Base-by-base conservation (phyloP, 176 grass and related monocot genomes). In the Aegilops speltoides region DNA sequence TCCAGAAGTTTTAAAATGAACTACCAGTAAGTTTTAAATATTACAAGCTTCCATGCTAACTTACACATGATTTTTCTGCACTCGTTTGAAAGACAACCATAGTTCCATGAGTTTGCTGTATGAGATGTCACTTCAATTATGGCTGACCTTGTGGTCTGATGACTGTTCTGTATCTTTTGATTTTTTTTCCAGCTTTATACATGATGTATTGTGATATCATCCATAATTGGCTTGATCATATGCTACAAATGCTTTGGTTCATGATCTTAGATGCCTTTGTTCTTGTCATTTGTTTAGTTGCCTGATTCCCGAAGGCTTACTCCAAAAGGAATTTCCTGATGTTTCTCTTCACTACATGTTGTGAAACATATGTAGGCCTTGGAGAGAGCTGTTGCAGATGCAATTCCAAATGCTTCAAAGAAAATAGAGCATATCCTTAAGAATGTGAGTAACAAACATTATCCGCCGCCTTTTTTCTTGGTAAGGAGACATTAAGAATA, bases 351-450 rank as follows among this genome's bases (percentile, higher is more conserved):
- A 82, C 32, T 9, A 54, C 70, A 41, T 73, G 22, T 66, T 78
- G 45, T 90, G 37, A 36, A 83, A 54, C 70, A 80, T 79, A 74
- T 93, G 56, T 64, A 99, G 97, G 97, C 84, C 67, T 90, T 99
- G 90, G 97, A 97, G 77, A 99, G 94, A 90, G 92, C 92, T 90
- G 92, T 87, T 76, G 92, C 86, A 85, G 89, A 93, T 77, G 73
- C 68, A 89, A 77, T 97, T 81, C 85, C 97, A 61, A 92, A 88
- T 64, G 80, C 80, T 31, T 71, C 83, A 37, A 97, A 97, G 85
- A 99, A 91, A 86, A 91, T 99, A 83, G 94, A 97, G 57, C 90
- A 45, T 83, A 76, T 91, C 26, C 48, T 99, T 71, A 97, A 99
- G 90, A 86, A 76, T 91, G 97, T 99, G 84, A 91, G 97, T 92